Conservation (phyloP, 208 protist species). For the Angomonas ambiguus region DNA sequence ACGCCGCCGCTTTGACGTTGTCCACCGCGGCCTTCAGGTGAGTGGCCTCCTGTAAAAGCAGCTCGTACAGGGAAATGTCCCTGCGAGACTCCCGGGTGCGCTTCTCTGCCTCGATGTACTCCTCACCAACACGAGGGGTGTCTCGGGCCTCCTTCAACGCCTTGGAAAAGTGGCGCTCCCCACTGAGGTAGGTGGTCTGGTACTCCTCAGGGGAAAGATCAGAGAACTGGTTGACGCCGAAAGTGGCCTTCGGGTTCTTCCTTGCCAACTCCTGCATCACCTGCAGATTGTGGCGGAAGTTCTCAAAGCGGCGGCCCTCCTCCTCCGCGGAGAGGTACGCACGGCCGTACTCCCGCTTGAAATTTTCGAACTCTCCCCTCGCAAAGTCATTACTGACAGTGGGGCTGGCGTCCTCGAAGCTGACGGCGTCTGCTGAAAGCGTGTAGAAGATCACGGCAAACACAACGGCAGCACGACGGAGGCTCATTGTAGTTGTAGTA, state of each 20-base stretch:
- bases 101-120: constrained; percentile 5
- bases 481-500: background rate
- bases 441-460: background rate
- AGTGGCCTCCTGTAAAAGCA: background rate
- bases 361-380: constrained; percentile 39
- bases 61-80: background rate
- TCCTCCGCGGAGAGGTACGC: constrained; percentile 42
- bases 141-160: background rate
- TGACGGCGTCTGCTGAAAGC: background rate
- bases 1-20: background rate
- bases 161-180: constrained; percentile 12
- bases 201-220: constrained; percentile 51
- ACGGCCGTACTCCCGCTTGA: constrained; percentile 71
- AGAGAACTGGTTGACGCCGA: constrained; percentile 29
- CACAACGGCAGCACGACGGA: background rate
- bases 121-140: background rate
- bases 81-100: background rate
- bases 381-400: background rate
- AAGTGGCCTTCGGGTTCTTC: constrained; percentile 62
- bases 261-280: constrained; percentile 20
- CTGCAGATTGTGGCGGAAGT: constrained; percentile 63
- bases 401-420: background rate
- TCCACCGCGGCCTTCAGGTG: background rate
- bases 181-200: constrained; percentile 26
- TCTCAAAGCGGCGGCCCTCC: constrained; percentile 41